phyloP scores from a whole-genome alignment of 2,329 filamentous ascomycete genomes.

The Cladosporium oxysporum region DNA sequence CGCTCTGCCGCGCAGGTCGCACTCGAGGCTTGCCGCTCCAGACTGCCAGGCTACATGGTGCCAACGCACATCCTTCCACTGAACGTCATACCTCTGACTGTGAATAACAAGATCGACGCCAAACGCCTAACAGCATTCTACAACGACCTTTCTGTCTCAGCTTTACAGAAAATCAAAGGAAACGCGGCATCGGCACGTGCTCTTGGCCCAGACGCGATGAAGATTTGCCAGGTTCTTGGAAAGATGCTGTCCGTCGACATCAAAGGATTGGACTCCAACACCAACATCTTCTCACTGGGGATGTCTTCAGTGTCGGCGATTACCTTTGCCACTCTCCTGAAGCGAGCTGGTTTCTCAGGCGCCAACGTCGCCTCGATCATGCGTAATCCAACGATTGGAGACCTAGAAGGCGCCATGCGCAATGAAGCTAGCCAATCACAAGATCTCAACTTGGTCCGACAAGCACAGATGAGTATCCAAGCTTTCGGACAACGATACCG shows the following conservation, averaged over 20 bases:
- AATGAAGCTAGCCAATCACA: conserved; percentile 20
- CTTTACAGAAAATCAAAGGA: conserved; percentile 60
- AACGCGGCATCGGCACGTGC: conserved; percentile 29
- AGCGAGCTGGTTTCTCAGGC: conserved; percentile 59
- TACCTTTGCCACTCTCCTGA: conserved; percentile 65
- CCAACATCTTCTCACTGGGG: conserved; percentile 81
- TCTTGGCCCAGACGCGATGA: conserved; percentile 36
- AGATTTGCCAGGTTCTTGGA: conserved; percentile 57
- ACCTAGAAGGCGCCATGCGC: conserved; percentile 42
- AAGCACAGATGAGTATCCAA: conserved; percentile 53
- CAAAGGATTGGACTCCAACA: conserved; percentile 52
- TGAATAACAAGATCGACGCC: conserved; percentile 86
- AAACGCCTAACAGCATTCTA: conserved; percentile 71
- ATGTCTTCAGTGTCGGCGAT: conserved; percentile 86
- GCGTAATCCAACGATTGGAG: conserved; percentile 51
- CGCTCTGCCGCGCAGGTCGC: conserved; percentile 31
- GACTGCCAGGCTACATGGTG: conserved; percentile 84
- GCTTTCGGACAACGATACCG: conserved; percentile 66
- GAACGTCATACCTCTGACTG: conserved; percentile 72
- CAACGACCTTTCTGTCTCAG: conserved; percentile 57
- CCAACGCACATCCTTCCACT: conserved; percentile 79
- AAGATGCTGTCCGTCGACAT: conserved; percentile 52
- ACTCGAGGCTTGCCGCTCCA: conserved; percentile 62
- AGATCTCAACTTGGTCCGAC: conserved; percentile 46
- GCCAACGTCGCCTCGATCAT: conserved; percentile 69